Conservation (phyloP, 2,329 filamentous ascomycete species). For the Colletotrichum sp. region DNA sequence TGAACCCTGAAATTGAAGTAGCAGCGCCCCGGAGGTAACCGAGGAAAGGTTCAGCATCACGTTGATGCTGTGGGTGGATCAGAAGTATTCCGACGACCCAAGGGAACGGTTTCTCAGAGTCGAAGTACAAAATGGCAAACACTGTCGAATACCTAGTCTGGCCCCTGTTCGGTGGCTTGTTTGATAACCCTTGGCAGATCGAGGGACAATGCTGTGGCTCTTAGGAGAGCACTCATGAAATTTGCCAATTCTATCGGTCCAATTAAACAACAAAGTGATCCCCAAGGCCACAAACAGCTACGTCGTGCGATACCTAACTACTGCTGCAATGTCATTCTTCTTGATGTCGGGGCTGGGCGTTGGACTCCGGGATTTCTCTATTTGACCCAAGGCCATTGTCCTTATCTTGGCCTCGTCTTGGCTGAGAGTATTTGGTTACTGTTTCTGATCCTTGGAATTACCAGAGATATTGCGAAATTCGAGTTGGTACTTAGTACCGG, state of each 20-base stretch:
- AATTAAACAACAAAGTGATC: accelerated
- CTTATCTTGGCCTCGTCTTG: background rate
- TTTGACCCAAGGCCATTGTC: background rate
- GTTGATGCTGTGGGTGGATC: background rate
- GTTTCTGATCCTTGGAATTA: no score
- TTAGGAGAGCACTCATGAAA: background rate
- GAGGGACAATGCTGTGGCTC: background rate
- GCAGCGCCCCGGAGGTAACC: background rate
- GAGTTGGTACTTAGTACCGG: no score
- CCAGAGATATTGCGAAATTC: no score
- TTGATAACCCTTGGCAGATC: background rate
- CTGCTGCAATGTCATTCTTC: background rate
- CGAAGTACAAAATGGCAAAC: background rate
- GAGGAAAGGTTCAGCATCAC: background rate
- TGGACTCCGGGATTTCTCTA: background rate
- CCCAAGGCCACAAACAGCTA: background rate
- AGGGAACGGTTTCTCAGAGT: background rate
- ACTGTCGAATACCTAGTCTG: accelerated
- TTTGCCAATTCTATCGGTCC: background rate
- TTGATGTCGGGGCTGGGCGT: background rate
- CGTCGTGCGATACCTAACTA: accelerated
- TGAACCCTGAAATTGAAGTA: background rate
- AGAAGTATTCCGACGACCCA: accelerated
- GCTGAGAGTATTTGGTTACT: no score
- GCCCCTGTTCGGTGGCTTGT: background rate